Conservation (phyloP, 495 filamentous ascomycete species). For the Mycothermus thermophilus region DNA sequence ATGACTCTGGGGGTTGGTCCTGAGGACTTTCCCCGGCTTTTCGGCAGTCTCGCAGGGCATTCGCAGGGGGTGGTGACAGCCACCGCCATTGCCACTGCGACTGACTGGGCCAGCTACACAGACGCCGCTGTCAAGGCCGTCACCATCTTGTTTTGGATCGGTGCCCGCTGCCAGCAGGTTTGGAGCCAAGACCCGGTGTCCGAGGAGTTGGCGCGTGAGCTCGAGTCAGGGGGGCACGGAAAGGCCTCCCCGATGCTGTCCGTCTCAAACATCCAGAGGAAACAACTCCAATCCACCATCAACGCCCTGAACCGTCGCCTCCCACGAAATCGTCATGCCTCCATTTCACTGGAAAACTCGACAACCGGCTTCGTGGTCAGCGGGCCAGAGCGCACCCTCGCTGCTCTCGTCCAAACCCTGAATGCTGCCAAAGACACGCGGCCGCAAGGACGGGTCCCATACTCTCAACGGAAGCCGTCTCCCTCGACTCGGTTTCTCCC, state of each 20-base stretch:
- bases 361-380: neutral
- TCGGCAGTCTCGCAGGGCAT: neutral
- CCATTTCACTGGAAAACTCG: neutral
- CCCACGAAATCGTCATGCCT: neutral
- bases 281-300: neutral
- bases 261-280: neutral
- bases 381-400: neutral
- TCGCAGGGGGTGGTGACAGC: slow-evolving; percentile 1
- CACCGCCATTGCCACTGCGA: neutral
- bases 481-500: slow-evolving; percentile 93
- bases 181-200: neutral
- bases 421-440: neutral
- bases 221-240: neutral
- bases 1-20: neutral
- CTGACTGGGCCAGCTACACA: neutral
- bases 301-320: neutral
- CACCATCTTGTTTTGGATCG: neutral
- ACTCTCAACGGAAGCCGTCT: slow-evolving; percentile 74
- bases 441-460: neutral
- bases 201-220: neutral
- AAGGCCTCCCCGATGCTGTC: neutral
- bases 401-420: neutral
- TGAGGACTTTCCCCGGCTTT: neutral
- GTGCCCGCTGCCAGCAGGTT: neutral
- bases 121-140: neutral